A percentile compares a stretch with the other conserved stretches of the same genome.
These are phyloP conservation scores for Ustilago esculenta DNA, from an alignment of 1,284 basidiomycete genomes.

Conservation along the genomic window DNA sequence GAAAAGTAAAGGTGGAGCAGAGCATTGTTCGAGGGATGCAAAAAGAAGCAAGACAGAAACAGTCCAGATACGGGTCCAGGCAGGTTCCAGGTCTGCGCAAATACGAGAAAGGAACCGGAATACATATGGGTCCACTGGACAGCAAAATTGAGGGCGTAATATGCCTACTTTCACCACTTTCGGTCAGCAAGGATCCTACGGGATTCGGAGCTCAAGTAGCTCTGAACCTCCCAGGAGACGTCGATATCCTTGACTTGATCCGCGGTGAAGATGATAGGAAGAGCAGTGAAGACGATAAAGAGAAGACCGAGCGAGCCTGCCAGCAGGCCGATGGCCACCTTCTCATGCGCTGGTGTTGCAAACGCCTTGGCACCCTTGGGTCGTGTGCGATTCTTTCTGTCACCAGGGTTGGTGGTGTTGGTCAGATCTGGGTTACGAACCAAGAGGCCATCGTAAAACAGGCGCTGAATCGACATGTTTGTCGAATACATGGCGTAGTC, in stretches of 20 bases:
- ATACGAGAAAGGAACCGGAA: too few species aligned
- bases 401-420: constrained; percentile 50
- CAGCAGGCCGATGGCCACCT: constrained; percentile 55
- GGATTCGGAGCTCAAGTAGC: constrained; percentile 45
- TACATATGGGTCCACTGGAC: too few species aligned
- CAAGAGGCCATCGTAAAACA: constrained; percentile 42
- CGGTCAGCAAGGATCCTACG: constrained; percentile 46
- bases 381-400: constrained; percentile 26
- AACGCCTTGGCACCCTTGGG: constrained; percentile 46
- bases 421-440: constrained; percentile 41
- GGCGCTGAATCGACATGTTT: constrained; percentile 37
- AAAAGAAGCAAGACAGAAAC: not conserved
- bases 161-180: constrained; percentile 48
- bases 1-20: not conserved
- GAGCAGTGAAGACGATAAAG: constrained; percentile 47
- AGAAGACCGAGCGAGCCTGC: constrained; percentile 46
- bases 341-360: constrained; percentile 60
- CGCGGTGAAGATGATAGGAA: constrained; percentile 58
- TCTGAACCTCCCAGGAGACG: constrained; percentile 37
- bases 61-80: too few species aligned
- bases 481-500: constrained; percentile 52
- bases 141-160: too few species aligned
- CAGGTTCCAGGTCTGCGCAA: not conserved
- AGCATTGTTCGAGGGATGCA: constrained; percentile 20
- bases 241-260: constrained; percentile 42